Evolutionary conservation across 495 filamentous ascomycete genomes (phyloP).

Genomic region (Apodospora peruviana): DNA sequence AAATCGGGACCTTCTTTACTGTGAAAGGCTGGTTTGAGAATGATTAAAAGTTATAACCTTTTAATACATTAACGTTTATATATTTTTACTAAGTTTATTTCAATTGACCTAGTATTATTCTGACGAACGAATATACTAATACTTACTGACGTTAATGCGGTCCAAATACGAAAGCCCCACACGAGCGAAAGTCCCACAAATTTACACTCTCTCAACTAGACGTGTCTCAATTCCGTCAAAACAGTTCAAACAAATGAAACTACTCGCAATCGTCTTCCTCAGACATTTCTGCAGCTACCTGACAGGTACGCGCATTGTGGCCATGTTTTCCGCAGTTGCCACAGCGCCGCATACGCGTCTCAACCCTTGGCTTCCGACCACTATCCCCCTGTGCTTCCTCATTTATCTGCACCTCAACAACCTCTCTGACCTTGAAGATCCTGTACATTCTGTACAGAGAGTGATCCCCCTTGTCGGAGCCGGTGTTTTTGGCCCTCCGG

Average conservation of each 20-base stretch:
- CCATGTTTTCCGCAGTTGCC: conserved; percentile 1
- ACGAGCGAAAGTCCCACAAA: too few relatives aligned
- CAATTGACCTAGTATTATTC: too few relatives aligned
- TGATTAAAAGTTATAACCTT: too few relatives aligned
- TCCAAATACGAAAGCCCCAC: too few relatives aligned
- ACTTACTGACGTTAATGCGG: too few relatives aligned
- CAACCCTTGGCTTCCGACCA: not conserved
- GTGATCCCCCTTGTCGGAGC: conserved; percentile 3
- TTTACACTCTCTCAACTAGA: too few relatives aligned
- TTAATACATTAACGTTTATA: too few relatives aligned
- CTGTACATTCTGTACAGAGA: conserved; percentile 2
- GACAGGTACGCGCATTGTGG: conserved; percentile 1
- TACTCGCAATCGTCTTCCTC: conserved; percentile 3
- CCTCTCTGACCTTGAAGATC: not conserved
- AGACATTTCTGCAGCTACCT: conserved; percentile 5
- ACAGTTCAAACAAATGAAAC: not conserved
- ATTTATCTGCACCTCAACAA: not conserved
- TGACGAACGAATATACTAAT: too few relatives aligned
- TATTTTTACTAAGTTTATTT: too few relatives aligned
- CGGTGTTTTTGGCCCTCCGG: conserved; percentile 5
- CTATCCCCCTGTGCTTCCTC: not conserved
- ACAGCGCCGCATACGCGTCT: not conserved
- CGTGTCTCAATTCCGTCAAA: not conserved
- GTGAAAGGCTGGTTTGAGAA: too few relatives aligned
- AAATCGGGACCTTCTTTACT: too few relatives aligned